Evolutionary conservation across 305 asterid genomes (phyloP), one percentile per base, ranked within the genome.

Genomic region (Rubia peregrina): DNA sequence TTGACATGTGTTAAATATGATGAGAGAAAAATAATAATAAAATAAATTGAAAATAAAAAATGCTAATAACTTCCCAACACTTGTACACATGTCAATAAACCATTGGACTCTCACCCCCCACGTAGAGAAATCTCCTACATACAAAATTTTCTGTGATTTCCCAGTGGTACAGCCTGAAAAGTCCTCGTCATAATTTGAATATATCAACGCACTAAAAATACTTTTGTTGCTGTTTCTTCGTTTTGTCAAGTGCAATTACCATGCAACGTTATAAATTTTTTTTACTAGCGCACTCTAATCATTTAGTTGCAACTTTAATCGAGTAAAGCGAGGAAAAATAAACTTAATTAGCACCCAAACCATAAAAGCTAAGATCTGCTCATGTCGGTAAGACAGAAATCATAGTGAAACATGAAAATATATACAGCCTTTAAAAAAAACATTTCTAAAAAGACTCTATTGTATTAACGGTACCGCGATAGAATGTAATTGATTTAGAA

Each of bases 101-200:
- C n/a, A n/a, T n/a, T n/a, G n/a, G n/a, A n/a, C n/a, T n/a, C n/a
- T n/a, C n/a, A n/a, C n/a, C n/a, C n/a, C n/a, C n/a, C n/a, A n/a
- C n/a, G n/a, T n/a, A n/a, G n/a, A n/a, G n/a, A n/a, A n/a, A n/a
- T n/a, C n/a, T n/a, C n/a, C n/a, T n/a, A n/a, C n/a, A n/a, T n/a
- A n/a, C n/a, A n/a, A n/a, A n/a, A n/a, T n/a, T n/a, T n/a, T n/a
- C n/a, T n/a, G n/a, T n/a, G n/a, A n/a, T n/a, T n/a, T n/a, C n/a
- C n/a, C 70, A 14, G 21, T 57, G 12, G 60, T 30, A 51, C 73
- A 67, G 74, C 67, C 75, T 73, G 67, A 73, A 80, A 80, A 71
- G 79, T 48, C 65, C n/a, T 17, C n/a, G 59, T 5, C 9, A 49
- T 21, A 16, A 57, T 48, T 76, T 36, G 62, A 71, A 70, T 12